Conservation (phyloP, 305 asterid species). For the Solanum aculeatissimum region DNA sequence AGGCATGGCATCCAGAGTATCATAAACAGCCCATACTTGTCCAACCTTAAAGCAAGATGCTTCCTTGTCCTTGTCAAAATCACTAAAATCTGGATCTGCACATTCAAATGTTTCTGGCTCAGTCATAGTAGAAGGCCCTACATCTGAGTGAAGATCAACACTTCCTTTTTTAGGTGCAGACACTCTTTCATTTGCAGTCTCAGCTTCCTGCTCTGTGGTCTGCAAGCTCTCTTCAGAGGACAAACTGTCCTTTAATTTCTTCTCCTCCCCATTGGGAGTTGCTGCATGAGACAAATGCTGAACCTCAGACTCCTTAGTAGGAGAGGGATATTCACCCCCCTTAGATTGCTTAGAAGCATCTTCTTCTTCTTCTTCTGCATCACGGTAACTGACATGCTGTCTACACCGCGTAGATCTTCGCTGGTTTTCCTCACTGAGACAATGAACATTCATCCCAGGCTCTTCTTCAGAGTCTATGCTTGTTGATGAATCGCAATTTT, state of each 20-base stretch:
- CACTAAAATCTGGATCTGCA: slow-evolving; percentile 31
- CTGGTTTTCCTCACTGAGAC: not conserved
- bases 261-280: not conserved
- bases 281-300: not conserved
- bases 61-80: slow-evolving; percentile 33
- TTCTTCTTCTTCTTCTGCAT: slow-evolving; percentile 9
- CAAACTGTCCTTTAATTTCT: slow-evolving; percentile 2
- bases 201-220: slow-evolving; percentile 5
- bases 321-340: not conserved
- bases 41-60: slow-evolving; percentile 18
- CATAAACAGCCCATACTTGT: slow-evolving; percentile 58
- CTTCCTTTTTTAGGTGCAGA: not conserved
- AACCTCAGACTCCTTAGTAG: not conserved
- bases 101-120: slow-evolving; percentile 17
- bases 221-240: slow-evolving; percentile 2
- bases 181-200: not conserved
- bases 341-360: slow-evolving; percentile 11
- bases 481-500: slow-evolving; percentile 7
- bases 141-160: not conserved
- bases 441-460: slow-evolving; percentile 4
- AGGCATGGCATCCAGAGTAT: slow-evolving; percentile 55
- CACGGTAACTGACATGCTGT: slow-evolving; percentile 13
- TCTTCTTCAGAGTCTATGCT: slow-evolving; percentile 11
- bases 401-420: slow-evolving; percentile 21
- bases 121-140: not conserved